Evolutionary conservation across 2,329 filamentous ascomycete species (phyloP).

Genomic region (Aspergillus costaricaensis): DNA sequence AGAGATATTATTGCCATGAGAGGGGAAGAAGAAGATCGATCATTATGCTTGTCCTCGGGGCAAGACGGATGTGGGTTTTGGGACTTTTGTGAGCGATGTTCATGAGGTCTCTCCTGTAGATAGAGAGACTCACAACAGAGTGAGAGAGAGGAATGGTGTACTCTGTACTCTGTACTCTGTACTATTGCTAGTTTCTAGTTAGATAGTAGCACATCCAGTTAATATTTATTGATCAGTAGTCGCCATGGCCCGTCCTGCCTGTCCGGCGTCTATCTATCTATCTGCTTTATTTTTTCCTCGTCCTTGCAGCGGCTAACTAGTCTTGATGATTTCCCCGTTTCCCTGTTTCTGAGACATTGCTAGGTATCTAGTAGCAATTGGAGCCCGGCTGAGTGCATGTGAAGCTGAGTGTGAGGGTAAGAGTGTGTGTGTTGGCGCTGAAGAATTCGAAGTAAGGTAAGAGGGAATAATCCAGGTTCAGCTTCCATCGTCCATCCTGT

Average conservation of each 20-base stretch:
- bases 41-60: background rate
- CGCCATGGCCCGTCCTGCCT: background rate
- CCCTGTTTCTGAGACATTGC: background rate
- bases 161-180: too few relatives aligned
- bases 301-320: background rate
- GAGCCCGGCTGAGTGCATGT: background rate
- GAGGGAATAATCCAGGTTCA: background rate
- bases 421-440: too few relatives aligned
- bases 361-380: too few relatives aligned
- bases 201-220: background rate
- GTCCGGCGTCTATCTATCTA: background rate
- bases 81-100: background rate
- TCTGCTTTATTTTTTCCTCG: background rate
- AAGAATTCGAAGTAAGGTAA: background rate
- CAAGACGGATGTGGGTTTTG: background rate
- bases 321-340: background rate
- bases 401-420: background rate
- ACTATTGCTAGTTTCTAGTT: background rate
- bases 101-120: too few relatives aligned
- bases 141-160: too few relatives aligned
- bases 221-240: background rate
- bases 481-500: constrained; percentile 2
- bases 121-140: too few relatives aligned
- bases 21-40: background rate
- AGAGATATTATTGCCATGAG: background rate